These are phyloP conservation scores for Aegilops tauschii DNA, from an alignment of 176 grass and related monocot genomes.

Conservation along the genomic window DNA sequence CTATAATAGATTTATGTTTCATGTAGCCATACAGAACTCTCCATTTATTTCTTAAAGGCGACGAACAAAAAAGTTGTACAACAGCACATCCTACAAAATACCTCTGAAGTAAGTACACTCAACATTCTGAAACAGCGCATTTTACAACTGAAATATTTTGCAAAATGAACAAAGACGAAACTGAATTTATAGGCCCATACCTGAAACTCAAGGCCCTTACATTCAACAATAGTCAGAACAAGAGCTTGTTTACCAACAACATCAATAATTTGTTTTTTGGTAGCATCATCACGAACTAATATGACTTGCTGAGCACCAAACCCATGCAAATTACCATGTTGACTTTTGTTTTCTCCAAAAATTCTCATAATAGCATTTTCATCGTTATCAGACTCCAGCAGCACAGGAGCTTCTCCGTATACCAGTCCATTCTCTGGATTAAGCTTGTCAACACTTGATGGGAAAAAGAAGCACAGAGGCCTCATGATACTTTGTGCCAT, in stretches of 20 bases:
- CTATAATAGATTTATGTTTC: constrained; percentile 39
- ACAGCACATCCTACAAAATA: constrained; percentile 66
- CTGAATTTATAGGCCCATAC: constrained; percentile 31
- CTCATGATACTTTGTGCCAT: constrained; percentile 80
- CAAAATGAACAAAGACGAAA: neutral
- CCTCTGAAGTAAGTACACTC: neutral
- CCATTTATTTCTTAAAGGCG: constrained; percentile 69
- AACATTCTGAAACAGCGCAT: neutral
- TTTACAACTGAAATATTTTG: neutral
- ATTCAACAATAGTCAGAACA: constrained; percentile 84
- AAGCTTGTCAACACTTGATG: constrained; percentile 65
- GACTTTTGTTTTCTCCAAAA: constrained; percentile 54
- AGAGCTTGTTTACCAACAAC: constrained; percentile 74
- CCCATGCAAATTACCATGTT: constrained; percentile 21
- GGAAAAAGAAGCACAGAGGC: constrained; percentile 75
- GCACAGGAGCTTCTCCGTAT: constrained; percentile 79
- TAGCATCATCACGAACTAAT: constrained; percentile 54
- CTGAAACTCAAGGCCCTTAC: constrained; percentile 92
- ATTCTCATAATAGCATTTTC: constrained; percentile 84
- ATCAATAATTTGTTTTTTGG: constrained; percentile 60
- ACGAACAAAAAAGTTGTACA: constrained; percentile 86
- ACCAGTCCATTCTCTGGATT: constrained; percentile 66
- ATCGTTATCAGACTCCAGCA: constrained; percentile 68
- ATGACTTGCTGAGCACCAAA: constrained; percentile 88
- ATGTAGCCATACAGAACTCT: constrained; percentile 82